Base-by-base conservation (phyloP, 2,329 filamentous ascomycete species). In the Apiospora arundinis region DNA sequence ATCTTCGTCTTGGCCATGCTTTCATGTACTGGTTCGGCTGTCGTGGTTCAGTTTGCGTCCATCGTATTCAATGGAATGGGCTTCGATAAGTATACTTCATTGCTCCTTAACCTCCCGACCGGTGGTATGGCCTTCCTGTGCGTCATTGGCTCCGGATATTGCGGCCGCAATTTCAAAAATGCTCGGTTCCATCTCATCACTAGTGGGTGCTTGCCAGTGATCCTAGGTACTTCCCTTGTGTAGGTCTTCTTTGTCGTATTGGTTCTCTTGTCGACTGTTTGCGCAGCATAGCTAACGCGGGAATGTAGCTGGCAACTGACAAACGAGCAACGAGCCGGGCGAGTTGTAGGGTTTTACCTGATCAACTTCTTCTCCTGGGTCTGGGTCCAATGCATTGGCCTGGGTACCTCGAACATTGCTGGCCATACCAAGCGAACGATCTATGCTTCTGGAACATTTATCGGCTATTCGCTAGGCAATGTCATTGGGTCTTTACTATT, bases 1-100 rank as follows among this genome's bases (percentile, higher is more conserved):
- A 77, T 80, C 70, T 73, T 77, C 23, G 48, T 78, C 4, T 74
- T 81, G 65, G 77, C 79, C 12, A 75, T 78, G 5, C 74, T 78
- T 11, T 79, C 77, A 1, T 78, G 76, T 49, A 78, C 79, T 0
- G 78, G 78, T 21, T 78, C 78, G 1, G 78, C 77, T 18, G 77
- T 76, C 2, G 73, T 81, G 12, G 77, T 75, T 18, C 76, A 76
- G 2, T 81, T 81, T 68, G 78, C 78, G 3, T 76, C 80, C 14
- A 77, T 81, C 5, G 78, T 80, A 4, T 76, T 82, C 70, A 79
- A 80, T 40, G 76, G 76, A 32, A 81, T 82, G 76, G 80, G 80
- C 1, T 82, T 82, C 69, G 76, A 76, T 21, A 74, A 74, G 44
- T 77, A 80, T 49, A 72, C 78, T 45, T 78, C 80, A 11, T 77